These are phyloP conservation scores for Pseudozyma sp. DNA, from an alignment of 1,284 basidiomycete species.

Conservation along the genomic window DNA sequence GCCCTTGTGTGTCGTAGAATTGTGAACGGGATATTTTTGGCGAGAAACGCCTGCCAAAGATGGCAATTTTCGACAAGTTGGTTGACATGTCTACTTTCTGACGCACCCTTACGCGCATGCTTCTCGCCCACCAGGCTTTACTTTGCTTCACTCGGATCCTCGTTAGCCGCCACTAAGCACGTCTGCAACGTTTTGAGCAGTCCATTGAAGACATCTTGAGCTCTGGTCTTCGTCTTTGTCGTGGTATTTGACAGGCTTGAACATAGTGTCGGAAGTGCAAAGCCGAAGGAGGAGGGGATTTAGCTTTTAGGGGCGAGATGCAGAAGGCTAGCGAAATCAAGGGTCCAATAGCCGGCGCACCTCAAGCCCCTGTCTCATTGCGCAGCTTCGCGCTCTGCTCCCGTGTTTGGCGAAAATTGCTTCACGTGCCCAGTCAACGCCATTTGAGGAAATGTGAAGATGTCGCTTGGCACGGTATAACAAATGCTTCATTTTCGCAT, in stretches of 20 bases:
- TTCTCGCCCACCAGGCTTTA: no score
- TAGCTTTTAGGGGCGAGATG: conserved; percentile 5
- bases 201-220: no score
- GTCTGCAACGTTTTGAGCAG: no score
- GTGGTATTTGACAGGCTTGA: no score
- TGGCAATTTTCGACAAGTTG: conserved; percentile 14
- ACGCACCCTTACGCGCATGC: not conserved
- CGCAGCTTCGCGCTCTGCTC: not conserved
- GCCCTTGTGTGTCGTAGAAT: not conserved
- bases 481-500: no score
- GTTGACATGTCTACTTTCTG: conserved; percentile 32
- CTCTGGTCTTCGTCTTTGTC: no score
- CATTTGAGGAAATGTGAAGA: no score
- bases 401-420: conserved; percentile 1
- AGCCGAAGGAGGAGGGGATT: not conserved
- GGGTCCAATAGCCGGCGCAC: not conserved
- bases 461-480: no score
- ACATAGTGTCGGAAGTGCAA: no score
- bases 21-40: not conserved
- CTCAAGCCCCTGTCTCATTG: not conserved
- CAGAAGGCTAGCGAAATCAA: not conserved
- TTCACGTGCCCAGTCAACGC: conserved; percentile 1
- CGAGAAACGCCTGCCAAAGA: conserved; percentile 7
- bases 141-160: no score
- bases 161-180: not conserved